Evolutionary conservation across 2,329 filamentous ascomycete genomes (phyloP).

Genomic region (Zopfia rhizophila): DNA sequence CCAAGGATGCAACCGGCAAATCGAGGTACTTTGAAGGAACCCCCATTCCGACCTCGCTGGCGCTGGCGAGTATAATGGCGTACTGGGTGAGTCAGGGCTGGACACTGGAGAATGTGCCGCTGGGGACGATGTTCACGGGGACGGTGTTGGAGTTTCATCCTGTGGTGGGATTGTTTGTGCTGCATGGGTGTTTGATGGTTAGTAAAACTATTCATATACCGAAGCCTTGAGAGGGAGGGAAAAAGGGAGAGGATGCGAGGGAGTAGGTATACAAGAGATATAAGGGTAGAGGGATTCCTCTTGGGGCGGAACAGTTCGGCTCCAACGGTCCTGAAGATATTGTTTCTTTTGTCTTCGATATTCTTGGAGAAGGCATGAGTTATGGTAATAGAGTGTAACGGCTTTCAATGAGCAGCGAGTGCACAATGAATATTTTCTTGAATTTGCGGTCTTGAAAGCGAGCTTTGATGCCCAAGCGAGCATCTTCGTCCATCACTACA

Average conservation of each 20-base stretch:
- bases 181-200: conserved; percentile 95
- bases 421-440: too few species aligned
- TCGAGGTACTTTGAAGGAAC: conserved; percentile 97
- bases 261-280: background rate
- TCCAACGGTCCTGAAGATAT: too few species aligned
- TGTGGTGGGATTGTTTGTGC: conserved; percentile 78
- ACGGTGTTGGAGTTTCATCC: conserved; percentile 85
- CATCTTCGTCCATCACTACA: too few species aligned
- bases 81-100: conserved; percentile 87
- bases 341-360: too few species aligned
- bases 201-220: conserved; percentile 95
- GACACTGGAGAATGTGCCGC: conserved; percentile 81
- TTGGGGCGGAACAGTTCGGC: too few species aligned
- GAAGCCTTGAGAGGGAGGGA: conserved; percentile 68
- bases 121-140: conserved; percentile 75
- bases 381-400: too few species aligned
- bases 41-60: conserved; percentile 90
- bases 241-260: background rate
- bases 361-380: too few species aligned
- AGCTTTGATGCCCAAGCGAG: too few species aligned
- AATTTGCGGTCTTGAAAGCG: too few species aligned
- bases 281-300: too few species aligned
- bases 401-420: too few species aligned
- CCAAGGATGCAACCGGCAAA: conserved; percentile 92
- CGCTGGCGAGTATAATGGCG: conserved; percentile 83